Percentiles rank a stretch among this genome's conserved stretches.
phyloP scores from a whole-genome alignment of 768 basidiomycete genomes.

The Rhizopogon sp. region DNA sequence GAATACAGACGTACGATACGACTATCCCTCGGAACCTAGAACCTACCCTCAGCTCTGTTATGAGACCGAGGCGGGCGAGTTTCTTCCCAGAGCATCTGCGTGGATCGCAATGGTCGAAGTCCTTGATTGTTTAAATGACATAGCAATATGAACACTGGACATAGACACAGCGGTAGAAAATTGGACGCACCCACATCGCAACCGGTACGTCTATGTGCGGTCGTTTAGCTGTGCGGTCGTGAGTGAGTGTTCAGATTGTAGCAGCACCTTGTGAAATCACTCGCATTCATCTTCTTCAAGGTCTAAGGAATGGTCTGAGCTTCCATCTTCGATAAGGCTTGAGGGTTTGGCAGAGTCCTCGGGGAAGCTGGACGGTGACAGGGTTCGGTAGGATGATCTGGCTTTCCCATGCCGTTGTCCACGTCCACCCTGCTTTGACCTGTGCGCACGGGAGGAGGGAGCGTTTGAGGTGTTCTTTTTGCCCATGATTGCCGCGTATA shows the following conservation, averaged over 20 bases:
- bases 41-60: slow-evolving; percentile 80
- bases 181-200: slow-evolving; percentile 87
- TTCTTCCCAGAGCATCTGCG: slow-evolving; percentile 86
- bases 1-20: slow-evolving; percentile 66
- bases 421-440: slow-evolving; percentile 1
- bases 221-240: slow-evolving; percentile 2
- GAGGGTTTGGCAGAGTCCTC: slow-evolving; percentile 44
- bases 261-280: slow-evolving; percentile 12
- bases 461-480: slow-evolving; percentile 1
- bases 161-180: not conserved
- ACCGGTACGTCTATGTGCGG: slow-evolving; percentile 64
- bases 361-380: not conserved
- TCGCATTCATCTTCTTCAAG: slow-evolving; percentile 21
- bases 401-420: not conserved
- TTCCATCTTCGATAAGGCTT: slow-evolving; percentile 46
- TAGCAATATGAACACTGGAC: not conserved
- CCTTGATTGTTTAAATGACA: slow-evolving; percentile 39
- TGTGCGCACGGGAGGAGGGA: not conserved
- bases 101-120: slow-evolving; percentile 98
- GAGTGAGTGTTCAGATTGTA: not conserved
- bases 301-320: slow-evolving; percentile 29
- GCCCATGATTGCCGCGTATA: not conserved
- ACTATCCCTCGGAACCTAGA: slow-evolving; percentile 88
- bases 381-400: not conserved
- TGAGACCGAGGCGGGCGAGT: slow-evolving; percentile 77